Evolutionary conservation across 352 stramenopile species (phyloP), one percentile per base, ranked within the genome.

Genomic region (Phytophthora niederhauseri): DNA sequence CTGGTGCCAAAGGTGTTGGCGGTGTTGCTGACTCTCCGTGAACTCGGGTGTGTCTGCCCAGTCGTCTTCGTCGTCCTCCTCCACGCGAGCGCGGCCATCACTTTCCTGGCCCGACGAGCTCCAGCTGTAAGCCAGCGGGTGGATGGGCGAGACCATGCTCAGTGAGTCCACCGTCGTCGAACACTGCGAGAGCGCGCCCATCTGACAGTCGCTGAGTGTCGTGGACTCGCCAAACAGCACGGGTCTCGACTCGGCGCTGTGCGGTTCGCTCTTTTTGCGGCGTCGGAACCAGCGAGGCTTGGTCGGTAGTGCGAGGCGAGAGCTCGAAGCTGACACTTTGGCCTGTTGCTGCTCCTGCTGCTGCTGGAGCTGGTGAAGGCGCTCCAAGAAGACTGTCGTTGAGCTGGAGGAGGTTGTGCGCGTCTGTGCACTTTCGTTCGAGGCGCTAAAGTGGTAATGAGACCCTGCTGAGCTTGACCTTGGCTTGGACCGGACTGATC

Each of bases 1-100:
- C 52, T 84, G 77, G 30, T 79, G 58, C 62, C 72, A 79, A 9
- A 79, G 72, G 4, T 71, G 56, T 49, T 59, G 64, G 22, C 68
- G 72, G 19, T 71, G 45, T 24, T 65, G 68, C 26, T 79, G 72
- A n/a, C 52, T 70, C 0, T 79, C 60, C 8, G 68, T 72, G 57
- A 76, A 79, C 46, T 75, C 68, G 12, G 72, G 68, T 9, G 72
- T 76, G 12, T 72, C 57, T 28, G 68, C 52, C 72, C 72, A 76
- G 51, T 79, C 72, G 1, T 74, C 68, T 34, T 76, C 72, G 38
- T 72, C 57, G 51, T 63, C 72, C 53, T 79, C 72, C 20, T 76
- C 72, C n/a, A 76, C 72, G 0, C 68, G 64, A 31, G 56, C 63
- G 26, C 64, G 64, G n/a, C 31, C 17, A 6, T 76, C 64, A 20